Conservation (phyloP, 495 filamentous ascomycete genomes). For the Podospora comata region DNA sequence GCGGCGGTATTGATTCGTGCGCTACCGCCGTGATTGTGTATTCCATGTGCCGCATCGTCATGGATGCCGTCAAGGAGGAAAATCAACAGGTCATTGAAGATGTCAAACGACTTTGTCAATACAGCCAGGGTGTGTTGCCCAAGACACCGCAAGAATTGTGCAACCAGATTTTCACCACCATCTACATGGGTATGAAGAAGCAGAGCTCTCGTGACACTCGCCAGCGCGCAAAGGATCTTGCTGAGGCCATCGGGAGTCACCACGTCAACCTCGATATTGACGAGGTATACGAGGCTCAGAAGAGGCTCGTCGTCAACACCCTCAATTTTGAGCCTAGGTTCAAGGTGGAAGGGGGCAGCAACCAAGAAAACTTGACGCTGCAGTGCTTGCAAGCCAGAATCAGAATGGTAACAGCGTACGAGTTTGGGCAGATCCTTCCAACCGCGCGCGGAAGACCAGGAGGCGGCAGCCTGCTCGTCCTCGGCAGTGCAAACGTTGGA, state of each 20-base stretch:
- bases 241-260: conserved; percentile 67
- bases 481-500: conserved; percentile 51
- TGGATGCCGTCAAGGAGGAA: conserved; percentile 59
- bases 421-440: conserved; percentile 35
- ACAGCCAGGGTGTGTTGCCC: conserved; percentile 52
- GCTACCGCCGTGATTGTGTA: conserved; percentile 63
- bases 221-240: conserved; percentile 62
- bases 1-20: conserved; percentile 71
- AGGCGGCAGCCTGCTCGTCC: conserved; percentile 39
- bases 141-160: conserved; percentile 60
- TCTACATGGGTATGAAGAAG: conserved; percentile 76
- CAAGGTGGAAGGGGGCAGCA: conserved; percentile 44
- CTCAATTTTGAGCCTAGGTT: conserved; percentile 53
- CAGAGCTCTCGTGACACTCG: conserved; percentile 72
- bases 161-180: conserved; percentile 64
- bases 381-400: conserved; percentile 81
- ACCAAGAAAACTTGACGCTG: conserved; percentile 52
- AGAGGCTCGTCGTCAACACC: conserved; percentile 33
- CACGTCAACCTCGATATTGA: conserved; percentile 80
- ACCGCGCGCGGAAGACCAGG: conserved; percentile 51
- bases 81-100: conserved; percentile 66
- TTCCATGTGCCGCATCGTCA: conserved; percentile 74
- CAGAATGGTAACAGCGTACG: conserved; percentile 79
- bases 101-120: conserved; percentile 58
- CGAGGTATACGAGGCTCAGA: conserved; percentile 46